Evolutionary conservation across 805 yeast genomes (phyloP).

Genomic region (Yamadazyma takamatsuzukensis): DNA sequence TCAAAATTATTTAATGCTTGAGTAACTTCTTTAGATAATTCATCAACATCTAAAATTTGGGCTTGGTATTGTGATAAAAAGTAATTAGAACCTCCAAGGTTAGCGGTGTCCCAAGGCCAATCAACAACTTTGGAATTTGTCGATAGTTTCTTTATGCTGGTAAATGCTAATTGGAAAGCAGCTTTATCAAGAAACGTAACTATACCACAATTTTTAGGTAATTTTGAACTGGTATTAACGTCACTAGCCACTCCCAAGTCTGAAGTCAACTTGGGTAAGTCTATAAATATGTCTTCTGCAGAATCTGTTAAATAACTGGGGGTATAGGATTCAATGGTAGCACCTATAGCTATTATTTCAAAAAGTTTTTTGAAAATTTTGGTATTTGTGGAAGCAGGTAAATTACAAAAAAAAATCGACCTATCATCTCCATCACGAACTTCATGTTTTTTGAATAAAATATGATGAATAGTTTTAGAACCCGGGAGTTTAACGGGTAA

Average conservation of each 20-base stretch:
- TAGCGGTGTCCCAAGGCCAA: conserved; percentile 35
- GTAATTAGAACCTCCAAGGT: conserved; percentile 35
- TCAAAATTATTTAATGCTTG: conserved; percentile 65
- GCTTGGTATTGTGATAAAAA: conserved; percentile 36
- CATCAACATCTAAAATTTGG: conserved; percentile 45
- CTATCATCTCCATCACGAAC: conserved; percentile 46
- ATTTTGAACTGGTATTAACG: conserved; percentile 29
- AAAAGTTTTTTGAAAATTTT: conserved; percentile 55
- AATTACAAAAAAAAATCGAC: conserved; percentile 70
- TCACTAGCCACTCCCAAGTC: conserved; percentile 39
- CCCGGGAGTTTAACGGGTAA: conserved; percentile 45
- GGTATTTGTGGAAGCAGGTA: conserved; percentile 62
- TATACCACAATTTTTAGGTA: conserved; percentile 73
- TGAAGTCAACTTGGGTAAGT: conserved; percentile 57
- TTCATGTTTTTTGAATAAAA: conserved; percentile 65
- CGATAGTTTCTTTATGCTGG: conserved; percentile 53
- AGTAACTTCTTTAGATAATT: conserved; percentile 54
- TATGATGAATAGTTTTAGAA: conserved; percentile 46
- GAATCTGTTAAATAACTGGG: conserved; percentile 36
- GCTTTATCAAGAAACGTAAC: conserved; percentile 72
- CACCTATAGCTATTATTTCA: conserved; percentile 56
- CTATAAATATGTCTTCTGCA: conserved; percentile 46
- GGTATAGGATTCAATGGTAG: conserved; percentile 51
- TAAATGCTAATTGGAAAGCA: conserved; percentile 60
- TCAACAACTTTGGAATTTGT: conserved; percentile 17